These are phyloP conservation scores for Neopestalotiopsis sp. DNA, from an alignment of 2,329 filamentous ascomycete genomes.

Conservation along the genomic window DNA sequence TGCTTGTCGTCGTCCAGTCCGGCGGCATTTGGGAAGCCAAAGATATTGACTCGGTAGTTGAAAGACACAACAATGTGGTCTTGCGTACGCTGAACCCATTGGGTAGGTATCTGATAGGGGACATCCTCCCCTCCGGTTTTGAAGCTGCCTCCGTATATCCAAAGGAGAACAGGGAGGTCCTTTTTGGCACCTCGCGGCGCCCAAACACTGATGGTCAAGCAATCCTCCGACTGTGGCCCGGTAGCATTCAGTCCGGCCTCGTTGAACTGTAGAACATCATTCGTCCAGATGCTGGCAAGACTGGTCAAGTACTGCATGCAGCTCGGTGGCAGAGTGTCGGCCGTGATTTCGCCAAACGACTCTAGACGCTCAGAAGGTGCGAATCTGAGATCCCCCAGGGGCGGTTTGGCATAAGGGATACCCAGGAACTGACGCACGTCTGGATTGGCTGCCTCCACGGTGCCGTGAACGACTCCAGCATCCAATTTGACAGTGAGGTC, in stretches of 20 bases:
- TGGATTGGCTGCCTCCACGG: constrained; percentile 26
- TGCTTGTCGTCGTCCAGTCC: constrained; percentile 33
- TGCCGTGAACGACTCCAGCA: constrained; percentile 31
- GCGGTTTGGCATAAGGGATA: constrained; percentile 63
- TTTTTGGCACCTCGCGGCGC: constrained; percentile 30
- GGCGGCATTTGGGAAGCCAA: constrained; percentile 39
- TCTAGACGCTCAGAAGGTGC: constrained; percentile 37
- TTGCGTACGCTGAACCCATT: constrained; percentile 28
- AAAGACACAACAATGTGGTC: constrained; percentile 43
- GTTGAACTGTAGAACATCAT: constrained; percentile 18
- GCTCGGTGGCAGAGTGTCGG: constrained; percentile 34
- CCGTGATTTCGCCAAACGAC: constrained; percentile 27
- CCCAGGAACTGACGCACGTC: constrained; percentile 38
- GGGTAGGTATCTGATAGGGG: constrained; percentile 26
- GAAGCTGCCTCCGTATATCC: constrained; percentile 34
- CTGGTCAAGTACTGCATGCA: constrained; percentile 38
- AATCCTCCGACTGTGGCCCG: constrained; percentile 38
- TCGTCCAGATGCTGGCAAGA: constrained; percentile 29
- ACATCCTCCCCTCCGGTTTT: constrained; percentile 25
- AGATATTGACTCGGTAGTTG: constrained; percentile 45
- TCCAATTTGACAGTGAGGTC: constrained; percentile 29
- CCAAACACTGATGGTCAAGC: constrained; percentile 40
- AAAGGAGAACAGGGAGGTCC: constrained; percentile 33
- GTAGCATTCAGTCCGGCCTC: constrained; percentile 2
- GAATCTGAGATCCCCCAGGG: constrained; percentile 56